Evolutionary conservation across 768 basidiomycete species (phyloP).

Genomic region (Tricholoma sp.): DNA sequence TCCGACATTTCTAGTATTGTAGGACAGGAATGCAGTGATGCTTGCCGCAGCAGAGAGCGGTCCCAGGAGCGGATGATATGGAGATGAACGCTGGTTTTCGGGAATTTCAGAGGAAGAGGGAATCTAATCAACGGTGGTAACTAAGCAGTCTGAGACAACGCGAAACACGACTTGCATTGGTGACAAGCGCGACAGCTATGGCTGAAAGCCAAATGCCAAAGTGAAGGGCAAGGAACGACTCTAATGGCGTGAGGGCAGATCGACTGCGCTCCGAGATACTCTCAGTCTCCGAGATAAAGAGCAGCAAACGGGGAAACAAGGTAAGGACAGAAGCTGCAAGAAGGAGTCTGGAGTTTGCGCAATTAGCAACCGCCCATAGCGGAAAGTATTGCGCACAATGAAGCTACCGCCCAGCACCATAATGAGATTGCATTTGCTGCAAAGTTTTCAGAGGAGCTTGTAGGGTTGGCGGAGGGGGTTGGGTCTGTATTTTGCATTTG

Average conservation of each 20-base stretch:
- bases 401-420: slow-evolving; percentile 27
- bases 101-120: slow-evolving; percentile 39
- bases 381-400: slow-evolving; percentile 17
- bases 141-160: slow-evolving; percentile 5
- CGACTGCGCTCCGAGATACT: slow-evolving; percentile 28
- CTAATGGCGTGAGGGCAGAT: slow-evolving; percentile 53
- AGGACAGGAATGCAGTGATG: slow-evolving; percentile 58
- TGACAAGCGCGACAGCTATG: slow-evolving; percentile 49
- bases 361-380: slow-evolving; percentile 12
- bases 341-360: slow-evolving; percentile 15
- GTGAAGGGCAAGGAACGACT: slow-evolving; percentile 63
- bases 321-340: slow-evolving; percentile 28
- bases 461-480: neutral
- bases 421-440: slow-evolving; percentile 16
- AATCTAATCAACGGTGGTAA: slow-evolving; percentile 24
- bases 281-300: slow-evolving; percentile 56
- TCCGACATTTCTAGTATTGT: slow-evolving; percentile 55
- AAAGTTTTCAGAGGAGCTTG: neutral
- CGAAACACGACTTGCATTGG: slow-evolving; percentile 41
- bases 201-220: slow-evolving; percentile 58
- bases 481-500: neutral
- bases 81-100: slow-evolving; percentile 21
- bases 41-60: slow-evolving; percentile 52
- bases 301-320: slow-evolving; percentile 57
- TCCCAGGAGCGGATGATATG: slow-evolving; percentile 57